A percentile compares a stretch with the other conserved stretches of the same genome.
Conservation (phyloP, 1,284 basidiomycete genomes). For the Cutaneotrichosporon cyanovorans region DNA sequence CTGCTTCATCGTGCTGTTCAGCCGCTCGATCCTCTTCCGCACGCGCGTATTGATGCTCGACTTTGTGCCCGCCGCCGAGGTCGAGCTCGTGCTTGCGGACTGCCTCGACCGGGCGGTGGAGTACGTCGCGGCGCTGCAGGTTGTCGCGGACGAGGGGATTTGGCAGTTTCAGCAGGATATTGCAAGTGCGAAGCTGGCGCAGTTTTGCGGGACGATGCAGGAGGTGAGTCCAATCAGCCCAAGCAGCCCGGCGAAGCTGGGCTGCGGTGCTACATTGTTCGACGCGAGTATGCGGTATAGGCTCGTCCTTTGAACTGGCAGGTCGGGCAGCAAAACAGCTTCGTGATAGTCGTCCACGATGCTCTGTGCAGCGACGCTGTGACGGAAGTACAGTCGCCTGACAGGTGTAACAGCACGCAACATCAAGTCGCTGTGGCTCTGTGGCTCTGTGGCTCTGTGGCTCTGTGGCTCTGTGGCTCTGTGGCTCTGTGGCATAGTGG, state of each 20-base stretch:
- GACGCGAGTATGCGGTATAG: too few species aligned
- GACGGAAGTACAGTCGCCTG: too few species aligned
- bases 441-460: too few species aligned
- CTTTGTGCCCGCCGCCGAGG: background rate
- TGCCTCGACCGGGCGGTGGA: constrained; percentile 3
- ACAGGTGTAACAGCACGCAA: too few species aligned
- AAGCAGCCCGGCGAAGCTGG: background rate
- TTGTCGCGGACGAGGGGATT: constrained; percentile 1
- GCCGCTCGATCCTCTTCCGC: background rate
- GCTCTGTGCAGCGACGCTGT: too few species aligned
- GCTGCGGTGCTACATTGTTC: too few species aligned
- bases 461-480: too few species aligned
- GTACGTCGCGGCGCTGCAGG: background rate
- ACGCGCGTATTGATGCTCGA: background rate
- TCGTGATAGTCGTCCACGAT: too few species aligned
- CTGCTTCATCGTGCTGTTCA: background rate
- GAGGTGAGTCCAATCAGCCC: background rate
- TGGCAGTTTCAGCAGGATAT: constrained; percentile 8
- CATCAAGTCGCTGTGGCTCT: too few species aligned
- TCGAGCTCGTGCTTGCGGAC: constrained; percentile 3
- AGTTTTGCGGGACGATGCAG: constrained; percentile 1
- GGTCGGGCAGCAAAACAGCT: too few species aligned
- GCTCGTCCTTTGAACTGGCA: too few species aligned
- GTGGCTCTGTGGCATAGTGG: too few species aligned
- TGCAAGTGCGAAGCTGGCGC: constrained; percentile 4